These are phyloP conservation scores for Penicillium sp. DNA, from an alignment of 2,329 filamentous ascomycete genomes.

Conservation along the genomic window DNA sequence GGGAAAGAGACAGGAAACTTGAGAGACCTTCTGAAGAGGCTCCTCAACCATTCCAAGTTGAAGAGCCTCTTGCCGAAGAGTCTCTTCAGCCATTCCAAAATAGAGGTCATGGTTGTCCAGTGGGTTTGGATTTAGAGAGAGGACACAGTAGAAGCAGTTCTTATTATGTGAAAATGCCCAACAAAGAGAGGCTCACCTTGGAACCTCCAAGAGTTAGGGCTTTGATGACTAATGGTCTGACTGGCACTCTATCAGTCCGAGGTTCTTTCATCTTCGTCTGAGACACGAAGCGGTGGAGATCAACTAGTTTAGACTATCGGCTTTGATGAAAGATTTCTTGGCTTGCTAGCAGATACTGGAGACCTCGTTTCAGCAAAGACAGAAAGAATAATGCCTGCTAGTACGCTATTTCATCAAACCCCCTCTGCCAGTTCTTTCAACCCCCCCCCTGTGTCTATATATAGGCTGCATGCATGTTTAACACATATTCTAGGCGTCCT, in stretches of 20 bases:
- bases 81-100: not conserved
- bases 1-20: too few relatives aligned
- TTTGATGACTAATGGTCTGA: not conserved
- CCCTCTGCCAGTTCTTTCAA: not conserved
- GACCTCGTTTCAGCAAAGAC: not conserved
- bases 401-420: not conserved
- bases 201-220: not conserved
- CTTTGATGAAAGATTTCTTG: not conserved
- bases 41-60: too few relatives aligned
- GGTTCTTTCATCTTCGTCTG: not conserved
- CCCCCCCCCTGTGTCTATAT: not conserved
- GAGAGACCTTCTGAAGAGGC: too few relatives aligned
- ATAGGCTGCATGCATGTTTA: not conserved
- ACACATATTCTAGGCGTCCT: too few relatives aligned
- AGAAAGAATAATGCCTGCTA: not conserved
- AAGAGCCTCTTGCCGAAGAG: not conserved
- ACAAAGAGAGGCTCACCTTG: not conserved
- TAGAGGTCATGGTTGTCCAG: not conserved
- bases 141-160: not conserved
- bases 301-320: not conserved
- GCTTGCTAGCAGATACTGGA: not conserved
- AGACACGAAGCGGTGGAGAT: not conserved
- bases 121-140: not conserved
- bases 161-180: not conserved
- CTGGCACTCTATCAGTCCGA: not conserved